These are phyloP conservation scores for Coleophoma cylindrospora DNA, from an alignment of 2,329 filamentous ascomycete species.

Conservation along the genomic window DNA sequence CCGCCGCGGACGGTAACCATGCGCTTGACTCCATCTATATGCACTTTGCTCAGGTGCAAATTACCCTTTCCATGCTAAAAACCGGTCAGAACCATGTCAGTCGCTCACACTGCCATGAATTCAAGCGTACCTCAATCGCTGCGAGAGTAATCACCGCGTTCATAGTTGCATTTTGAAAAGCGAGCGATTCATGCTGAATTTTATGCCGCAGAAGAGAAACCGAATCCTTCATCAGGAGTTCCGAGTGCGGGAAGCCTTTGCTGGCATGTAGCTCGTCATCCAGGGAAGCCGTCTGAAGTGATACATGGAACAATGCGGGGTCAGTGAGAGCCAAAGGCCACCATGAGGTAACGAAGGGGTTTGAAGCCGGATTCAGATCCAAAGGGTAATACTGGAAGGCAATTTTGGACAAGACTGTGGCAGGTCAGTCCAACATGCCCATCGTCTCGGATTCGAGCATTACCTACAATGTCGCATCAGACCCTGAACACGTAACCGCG, in stretches of 20 bases:
- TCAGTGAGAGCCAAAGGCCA: conserved; percentile 53
- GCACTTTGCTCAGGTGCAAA: conserved; percentile 35
- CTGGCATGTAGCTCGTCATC: conserved; percentile 47
- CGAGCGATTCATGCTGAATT: conserved; percentile 38
- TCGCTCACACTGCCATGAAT: not conserved
- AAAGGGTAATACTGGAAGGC: conserved; percentile 56
- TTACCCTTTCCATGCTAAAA: conserved; percentile 49
- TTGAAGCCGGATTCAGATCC: conserved; percentile 43
- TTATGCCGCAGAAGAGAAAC: conserved; percentile 46
- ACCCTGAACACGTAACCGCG: conserved; percentile 43
- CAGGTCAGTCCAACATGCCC: conserved; percentile 7
- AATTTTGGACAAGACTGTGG: conserved; percentile 49
- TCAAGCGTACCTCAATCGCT: conserved; percentile 43
- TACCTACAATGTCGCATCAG: conserved; percentile 51
- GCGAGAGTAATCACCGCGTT: conserved; percentile 53
- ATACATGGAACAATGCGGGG: conserved; percentile 53
- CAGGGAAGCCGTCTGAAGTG: conserved; percentile 51
- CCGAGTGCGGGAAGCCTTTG: conserved; percentile 47
- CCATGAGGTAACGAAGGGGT: conserved; percentile 55
- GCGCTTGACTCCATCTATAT: conserved; percentile 43
- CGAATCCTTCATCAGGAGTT: conserved; percentile 52
- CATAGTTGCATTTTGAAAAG: conserved; percentile 49
- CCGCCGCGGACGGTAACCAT: conserved; percentile 46
- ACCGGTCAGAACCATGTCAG: conserved; percentile 2
- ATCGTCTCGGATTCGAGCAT: not conserved